Conservation (phyloP, 768 basidiomycete genomes). For the Termitomyces sp. region DNA sequence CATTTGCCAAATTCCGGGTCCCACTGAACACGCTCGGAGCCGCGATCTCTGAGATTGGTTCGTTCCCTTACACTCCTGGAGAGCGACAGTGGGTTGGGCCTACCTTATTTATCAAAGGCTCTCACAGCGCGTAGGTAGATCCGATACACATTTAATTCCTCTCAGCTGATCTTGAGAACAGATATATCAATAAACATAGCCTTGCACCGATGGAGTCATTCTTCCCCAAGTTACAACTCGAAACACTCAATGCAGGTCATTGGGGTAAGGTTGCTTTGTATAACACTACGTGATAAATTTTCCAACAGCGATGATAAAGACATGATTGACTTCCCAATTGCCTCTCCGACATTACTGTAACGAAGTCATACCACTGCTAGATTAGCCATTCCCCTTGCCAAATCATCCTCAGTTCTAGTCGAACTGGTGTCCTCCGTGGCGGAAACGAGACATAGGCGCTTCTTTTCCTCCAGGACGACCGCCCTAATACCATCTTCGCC, state of each 20-base stretch:
- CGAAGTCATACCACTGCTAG: neutral
- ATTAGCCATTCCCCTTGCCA: neutral
- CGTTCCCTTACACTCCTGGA: slow-evolving; percentile 67
- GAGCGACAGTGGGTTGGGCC: slow-evolving; percentile 47
- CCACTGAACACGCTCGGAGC: slow-evolving; percentile 61
- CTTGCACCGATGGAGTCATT: slow-evolving; percentile 54
- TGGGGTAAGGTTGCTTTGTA: slow-evolving; percentile 61
- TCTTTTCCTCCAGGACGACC: slow-evolving; percentile 6
- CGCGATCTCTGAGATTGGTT: slow-evolving; percentile 62
- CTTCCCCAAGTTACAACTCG: slow-evolving; percentile 67
- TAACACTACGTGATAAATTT: neutral
- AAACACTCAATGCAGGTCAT: slow-evolving; percentile 68
- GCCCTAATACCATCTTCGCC: slow-evolving; percentile 4
- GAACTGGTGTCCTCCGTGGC: neutral
- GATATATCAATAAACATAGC: slow-evolving; percentile 75
- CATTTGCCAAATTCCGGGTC: slow-evolving; percentile 57
- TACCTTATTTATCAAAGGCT: slow-evolving; percentile 72
- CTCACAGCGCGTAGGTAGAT: slow-evolving; percentile 58
- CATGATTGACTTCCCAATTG: neutral
- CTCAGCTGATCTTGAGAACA: slow-evolving; percentile 16
- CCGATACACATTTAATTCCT: neutral
- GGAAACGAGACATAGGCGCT: neutral
- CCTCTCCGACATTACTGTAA: neutral
- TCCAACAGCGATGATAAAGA: neutral
- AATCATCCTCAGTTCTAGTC: neutral